Evolutionary conservation across 768 basidiomycete genomes (phyloP), one percentile per base, ranked within the genome.

Genomic region (Lactarius deliciosus): DNA sequence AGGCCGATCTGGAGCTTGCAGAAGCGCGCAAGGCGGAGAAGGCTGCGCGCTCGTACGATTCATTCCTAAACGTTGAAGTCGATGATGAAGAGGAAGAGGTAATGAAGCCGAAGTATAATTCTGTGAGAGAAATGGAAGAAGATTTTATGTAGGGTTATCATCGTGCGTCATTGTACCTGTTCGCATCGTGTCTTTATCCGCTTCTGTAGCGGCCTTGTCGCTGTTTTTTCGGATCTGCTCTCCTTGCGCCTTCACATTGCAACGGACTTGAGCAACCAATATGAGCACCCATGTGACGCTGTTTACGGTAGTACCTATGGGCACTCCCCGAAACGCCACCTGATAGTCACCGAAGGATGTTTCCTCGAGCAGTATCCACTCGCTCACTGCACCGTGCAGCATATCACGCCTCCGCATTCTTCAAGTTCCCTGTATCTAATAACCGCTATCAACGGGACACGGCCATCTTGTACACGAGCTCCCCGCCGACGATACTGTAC

Each of bases 1-100:
- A 92, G 74, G 86, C 85, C 40, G 93, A 97, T 63, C 75, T 81
- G 3, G 92, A 91, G 65, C 81, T 96, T 18, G 87, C 87, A 3
- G 85, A 86, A 64, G 77, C 81, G 16, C 83, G 96, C 71, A 94
- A 91, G 75, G 92, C 88, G 20, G 92, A 94, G 73, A 96, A 96
- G 73, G 88, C 89, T 20, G 88, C 91, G 10, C 80, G 88, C n/a
- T 92, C 90, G 2, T 98, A 98, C 69, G 93, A 94, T 74, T 79
- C 83, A 0, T 78, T 98, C 60, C 92, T 90, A 78, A 83, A 82
- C 30, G 88, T 81, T 2, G 85, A 86, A 55, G 76, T 74, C 43
- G 83, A 82, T 63, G 86, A 86, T 32, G 85, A 86, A 13, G 80
- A 78, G 22, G 78, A 79, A 47, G 80, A 78, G 25, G 78, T 79